Conservation (phyloP, 2,329 filamentous ascomycete species). For the Graphilbum fragrans region DNA sequence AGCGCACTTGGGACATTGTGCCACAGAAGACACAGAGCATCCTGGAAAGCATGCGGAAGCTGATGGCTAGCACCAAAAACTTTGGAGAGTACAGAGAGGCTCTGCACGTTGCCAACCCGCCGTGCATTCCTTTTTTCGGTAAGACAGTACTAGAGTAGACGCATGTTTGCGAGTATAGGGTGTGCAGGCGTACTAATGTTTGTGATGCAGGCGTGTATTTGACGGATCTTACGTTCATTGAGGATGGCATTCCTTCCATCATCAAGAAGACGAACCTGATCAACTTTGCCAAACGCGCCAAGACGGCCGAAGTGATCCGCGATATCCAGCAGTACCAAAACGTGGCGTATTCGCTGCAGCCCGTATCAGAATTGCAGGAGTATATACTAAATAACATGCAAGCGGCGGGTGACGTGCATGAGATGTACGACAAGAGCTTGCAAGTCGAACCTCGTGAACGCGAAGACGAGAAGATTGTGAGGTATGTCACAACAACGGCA, state of each 20-base stretch:
- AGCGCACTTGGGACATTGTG: constrained; percentile 88
- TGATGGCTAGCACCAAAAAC: constrained; percentile 97
- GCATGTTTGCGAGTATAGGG: not conserved
- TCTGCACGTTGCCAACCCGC: constrained; percentile 83
- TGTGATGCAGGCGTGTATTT: constrained; percentile 69
- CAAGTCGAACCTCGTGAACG: constrained; percentile 87
- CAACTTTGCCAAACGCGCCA: constrained; percentile 96
- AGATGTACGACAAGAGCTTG: constrained; percentile 98
- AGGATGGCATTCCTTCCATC: constrained; percentile 88
- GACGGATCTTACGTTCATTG: constrained; percentile 95
- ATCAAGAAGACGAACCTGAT: constrained; percentile 95
- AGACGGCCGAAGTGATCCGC: constrained; percentile 95
- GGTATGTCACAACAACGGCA: constrained; percentile 39
- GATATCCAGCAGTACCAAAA: constrained; percentile 99
- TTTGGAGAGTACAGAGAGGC: constrained; percentile 94
- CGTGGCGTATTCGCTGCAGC: constrained; percentile 83
- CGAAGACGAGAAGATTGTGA: constrained; percentile 98
- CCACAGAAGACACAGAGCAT: constrained; percentile 70
- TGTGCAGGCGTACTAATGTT: not conserved
- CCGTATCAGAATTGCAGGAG: constrained; percentile 85
- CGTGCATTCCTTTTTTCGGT: constrained; percentile 98
- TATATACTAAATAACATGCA: constrained; percentile 97
- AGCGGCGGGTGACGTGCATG: constrained; percentile 87
- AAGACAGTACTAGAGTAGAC: constrained; percentile 21
- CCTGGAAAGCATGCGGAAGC: constrained; percentile 79